These are phyloP conservation scores for Sugiyamaella qingdaonensis DNA, from an alignment of 805 yeast species.

Conservation along the genomic window DNA sequence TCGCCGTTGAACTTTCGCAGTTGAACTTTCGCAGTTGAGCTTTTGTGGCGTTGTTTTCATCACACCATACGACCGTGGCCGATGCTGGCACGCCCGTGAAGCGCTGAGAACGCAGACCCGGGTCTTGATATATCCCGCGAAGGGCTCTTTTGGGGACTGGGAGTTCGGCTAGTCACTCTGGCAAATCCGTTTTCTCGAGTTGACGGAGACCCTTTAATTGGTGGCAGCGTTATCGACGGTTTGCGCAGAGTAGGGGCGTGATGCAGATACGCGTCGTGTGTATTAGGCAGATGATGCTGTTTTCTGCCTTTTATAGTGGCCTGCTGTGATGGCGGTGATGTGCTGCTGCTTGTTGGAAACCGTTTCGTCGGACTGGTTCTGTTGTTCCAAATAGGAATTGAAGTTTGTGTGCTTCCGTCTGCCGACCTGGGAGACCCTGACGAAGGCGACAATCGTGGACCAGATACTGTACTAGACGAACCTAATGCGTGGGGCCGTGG, in stretches of 20 bases:
- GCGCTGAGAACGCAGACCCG: slow-evolving; percentile 21
- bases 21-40: background rate
- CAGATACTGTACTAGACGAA: background rate
- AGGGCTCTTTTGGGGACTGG: background rate
- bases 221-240: background rate
- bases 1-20: too few relatives aligned
- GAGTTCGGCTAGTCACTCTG: background rate
- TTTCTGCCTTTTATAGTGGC: too few relatives aligned
- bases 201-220: background rate
- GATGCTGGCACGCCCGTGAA: slow-evolving; percentile 16
- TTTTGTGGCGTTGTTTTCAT: background rate
- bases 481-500: background rate
- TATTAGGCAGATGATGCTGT: too few relatives aligned
- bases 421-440: background rate
- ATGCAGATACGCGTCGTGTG: too few relatives aligned
- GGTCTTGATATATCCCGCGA: slow-evolving; percentile 10
- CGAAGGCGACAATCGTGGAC: background rate
- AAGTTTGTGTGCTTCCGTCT: background rate
- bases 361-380: background rate
- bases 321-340: background rate
- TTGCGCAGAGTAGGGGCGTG: too few relatives aligned
- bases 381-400: slow-evolving; percentile 10
- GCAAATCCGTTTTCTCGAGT: background rate
- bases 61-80: slow-evolving; percentile 19
- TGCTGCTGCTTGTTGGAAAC: background rate